A percentile compares a stretch with the other conserved stretches of the same genome.
phyloP scores from a whole-genome alignment of 2,329 filamentous ascomycete species.

The Cladosporium sp. region DNA sequence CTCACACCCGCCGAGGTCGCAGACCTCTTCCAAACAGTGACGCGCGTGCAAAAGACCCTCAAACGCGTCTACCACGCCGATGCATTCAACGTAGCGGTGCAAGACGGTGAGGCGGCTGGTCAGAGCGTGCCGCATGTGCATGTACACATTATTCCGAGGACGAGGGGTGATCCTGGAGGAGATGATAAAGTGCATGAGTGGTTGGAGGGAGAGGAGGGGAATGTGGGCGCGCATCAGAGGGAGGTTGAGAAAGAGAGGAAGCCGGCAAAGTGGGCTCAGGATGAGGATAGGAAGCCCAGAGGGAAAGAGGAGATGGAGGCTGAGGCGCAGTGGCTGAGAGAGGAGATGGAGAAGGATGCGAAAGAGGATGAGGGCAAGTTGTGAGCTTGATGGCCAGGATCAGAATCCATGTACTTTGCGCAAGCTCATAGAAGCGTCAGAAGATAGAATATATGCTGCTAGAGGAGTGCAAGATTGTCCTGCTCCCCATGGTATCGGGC shows the following conservation, averaged over 20 bases:
- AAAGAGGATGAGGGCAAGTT: constrained; percentile 14
- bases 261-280: constrained; percentile 56
- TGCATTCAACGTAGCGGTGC: constrained; percentile 89
- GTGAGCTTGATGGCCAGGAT: neutral
- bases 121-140: constrained; percentile 95
- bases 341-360: constrained; percentile 48
- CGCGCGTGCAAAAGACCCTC: constrained; percentile 70
- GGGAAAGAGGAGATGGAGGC: constrained; percentile 70
- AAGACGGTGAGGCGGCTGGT: constrained; percentile 84
- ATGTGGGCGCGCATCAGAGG: constrained; percentile 69
- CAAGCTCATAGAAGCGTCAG: too few species aligned
- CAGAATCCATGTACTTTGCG: too few species aligned
- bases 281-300: constrained; percentile 60
- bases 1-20: constrained; percentile 67
- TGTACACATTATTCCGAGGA: constrained; percentile 81
- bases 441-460: too few species aligned
- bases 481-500: too few species aligned
- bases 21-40: constrained; percentile 81
- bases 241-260: constrained; percentile 37
- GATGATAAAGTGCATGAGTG: constrained; percentile 75
- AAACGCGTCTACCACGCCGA: constrained; percentile 59
- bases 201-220: constrained; percentile 80
- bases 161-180: constrained; percentile 54
- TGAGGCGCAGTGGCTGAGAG: constrained; percentile 67
- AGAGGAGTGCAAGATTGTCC: too few species aligned